Evolutionary conservation across 2,329 filamentous ascomycete genomes (phyloP).

Genomic region (Acarospora socialis): DNA sequence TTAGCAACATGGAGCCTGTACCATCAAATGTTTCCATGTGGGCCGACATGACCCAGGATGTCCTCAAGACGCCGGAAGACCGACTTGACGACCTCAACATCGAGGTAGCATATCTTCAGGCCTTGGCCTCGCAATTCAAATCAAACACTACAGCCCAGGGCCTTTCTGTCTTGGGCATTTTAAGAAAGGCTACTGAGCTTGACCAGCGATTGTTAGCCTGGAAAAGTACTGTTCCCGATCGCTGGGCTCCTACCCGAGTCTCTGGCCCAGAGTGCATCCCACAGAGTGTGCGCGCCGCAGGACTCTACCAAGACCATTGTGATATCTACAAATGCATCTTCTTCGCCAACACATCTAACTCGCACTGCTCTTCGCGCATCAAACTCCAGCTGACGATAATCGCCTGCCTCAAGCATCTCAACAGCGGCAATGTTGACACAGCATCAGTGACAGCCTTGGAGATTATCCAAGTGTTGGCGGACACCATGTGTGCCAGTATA

Average conservation of each 20-base stretch:
- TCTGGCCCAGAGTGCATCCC: slow-evolving; percentile 6
- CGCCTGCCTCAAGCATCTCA: slow-evolving; percentile 9
- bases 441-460: too few species aligned
- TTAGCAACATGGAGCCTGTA: slow-evolving; percentile 5
- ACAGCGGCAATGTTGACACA: too few species aligned
- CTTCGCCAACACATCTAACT: slow-evolving; percentile 13
- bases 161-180: too few species aligned
- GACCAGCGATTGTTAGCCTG: slow-evolving; percentile 12
- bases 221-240: slow-evolving; percentile 6
- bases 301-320: slow-evolving; percentile 10
- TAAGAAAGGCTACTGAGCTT: slow-evolving; percentile 4
- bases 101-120: slow-evolving; percentile 10
- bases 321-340: slow-evolving; percentile 13
- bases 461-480: slow-evolving; percentile 12
- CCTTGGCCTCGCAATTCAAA: background rate
- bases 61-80: slow-evolving; percentile 2
- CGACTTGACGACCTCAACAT: slow-evolving; percentile 6
- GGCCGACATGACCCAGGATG: slow-evolving; percentile 1
- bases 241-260: slow-evolving; percentile 6
- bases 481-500: slow-evolving; percentile 12
- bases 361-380: slow-evolving; percentile 5
- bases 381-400: slow-evolving; percentile 9
- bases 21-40: slow-evolving; percentile 3
- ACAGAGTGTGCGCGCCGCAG: slow-evolving; percentile 9
- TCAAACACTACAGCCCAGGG: too few species aligned